Evolutionary conservation across 768 basidiomycete genomes (phyloP).

Genomic region (Termitomyces sp.): DNA sequence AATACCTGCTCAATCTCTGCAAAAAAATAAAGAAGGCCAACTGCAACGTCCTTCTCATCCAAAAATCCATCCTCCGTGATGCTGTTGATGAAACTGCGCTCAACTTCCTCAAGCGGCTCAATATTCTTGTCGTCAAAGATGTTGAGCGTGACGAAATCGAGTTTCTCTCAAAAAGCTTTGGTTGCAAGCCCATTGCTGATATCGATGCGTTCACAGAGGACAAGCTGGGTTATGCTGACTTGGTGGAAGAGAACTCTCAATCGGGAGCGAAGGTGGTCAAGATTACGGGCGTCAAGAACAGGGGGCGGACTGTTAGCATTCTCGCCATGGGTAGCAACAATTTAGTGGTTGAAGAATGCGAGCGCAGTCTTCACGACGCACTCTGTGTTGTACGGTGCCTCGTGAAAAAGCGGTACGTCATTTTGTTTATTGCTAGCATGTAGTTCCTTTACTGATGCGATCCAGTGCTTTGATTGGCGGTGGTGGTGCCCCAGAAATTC

Average conservation of each 20-base stretch:
- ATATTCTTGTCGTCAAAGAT: conserved; percentile 95
- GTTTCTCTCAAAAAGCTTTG: conserved; percentile 91
- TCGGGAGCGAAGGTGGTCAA: conserved; percentile 88
- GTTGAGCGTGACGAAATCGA: conserved; percentile 98
- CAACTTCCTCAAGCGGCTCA: conserved; percentile 94
- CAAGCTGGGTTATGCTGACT: conserved; percentile 94
- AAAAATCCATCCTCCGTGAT: conserved; percentile 98
- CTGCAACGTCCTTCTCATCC: conserved; percentile 97
- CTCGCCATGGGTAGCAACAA: conserved; percentile 92
- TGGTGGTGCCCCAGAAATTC: conserved; percentile 97
- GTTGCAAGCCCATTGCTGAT: conserved; percentile 94
- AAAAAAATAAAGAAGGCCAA: conserved; percentile 99
- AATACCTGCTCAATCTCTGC: conserved; percentile 96
- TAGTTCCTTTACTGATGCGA: not conserved
- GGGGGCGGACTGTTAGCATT: conserved; percentile 91
- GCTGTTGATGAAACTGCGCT: conserved; percentile 98
- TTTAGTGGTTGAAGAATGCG: conserved; percentile 93
- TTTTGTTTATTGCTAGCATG: not conserved
- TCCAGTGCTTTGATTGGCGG: conserved; percentile 85
- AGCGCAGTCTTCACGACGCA: conserved; percentile 96
- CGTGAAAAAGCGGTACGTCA: conserved; percentile 88
- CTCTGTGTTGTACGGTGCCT: conserved; percentile 98
- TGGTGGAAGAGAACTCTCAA: conserved; percentile 84
- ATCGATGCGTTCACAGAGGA: conserved; percentile 98
- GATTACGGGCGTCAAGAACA: conserved; percentile 92